Percentiles rank a stretch among this genome's conserved stretches.
These are phyloP conservation scores for Chlamydomonas eustigma DNA, from an alignment of 139 green algal species.

Conservation along the genomic window DNA sequence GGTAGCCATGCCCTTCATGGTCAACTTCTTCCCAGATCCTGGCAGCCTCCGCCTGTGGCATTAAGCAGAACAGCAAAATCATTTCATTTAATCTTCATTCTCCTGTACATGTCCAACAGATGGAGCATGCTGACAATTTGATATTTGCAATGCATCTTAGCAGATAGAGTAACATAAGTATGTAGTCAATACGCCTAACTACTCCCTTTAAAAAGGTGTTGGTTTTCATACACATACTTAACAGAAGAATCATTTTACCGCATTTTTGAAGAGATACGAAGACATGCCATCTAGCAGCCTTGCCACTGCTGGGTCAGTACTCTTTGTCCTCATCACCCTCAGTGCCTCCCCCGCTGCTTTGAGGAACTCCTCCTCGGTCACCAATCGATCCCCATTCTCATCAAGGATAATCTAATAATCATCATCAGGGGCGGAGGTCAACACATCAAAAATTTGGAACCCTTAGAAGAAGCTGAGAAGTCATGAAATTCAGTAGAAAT, in stretches of 20 bases:
- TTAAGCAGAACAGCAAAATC: too few relatives aligned
- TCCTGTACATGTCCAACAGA: too few relatives aligned
- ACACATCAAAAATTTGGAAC: too few relatives aligned
- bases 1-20: not conserved
- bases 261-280: constrained; percentile 15
- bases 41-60: not conserved
- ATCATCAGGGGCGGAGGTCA: not conserved
- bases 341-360: constrained; percentile 17
- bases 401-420: constrained; percentile 24
- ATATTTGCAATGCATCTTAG: too few relatives aligned
- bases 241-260: constrained; percentile 17
- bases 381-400: constrained; percentile 21
- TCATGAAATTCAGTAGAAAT: too few relatives aligned
- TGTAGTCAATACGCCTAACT: too few relatives aligned
- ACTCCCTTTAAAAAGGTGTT: too few relatives aligned
- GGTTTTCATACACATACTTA: too few relatives aligned
- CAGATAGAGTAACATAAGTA: too few relatives aligned
- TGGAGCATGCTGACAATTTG: too few relatives aligned
- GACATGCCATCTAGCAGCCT: constrained; percentile 20
- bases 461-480: too few relatives aligned
- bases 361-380: constrained; percentile 26
- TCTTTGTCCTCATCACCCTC: not conserved
- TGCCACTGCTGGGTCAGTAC: not conserved
- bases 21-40: not conserved
- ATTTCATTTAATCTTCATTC: too few relatives aligned